Conservation (phyloP, 306 rosid species). For the Trichosanthes cucumerina region DNA sequence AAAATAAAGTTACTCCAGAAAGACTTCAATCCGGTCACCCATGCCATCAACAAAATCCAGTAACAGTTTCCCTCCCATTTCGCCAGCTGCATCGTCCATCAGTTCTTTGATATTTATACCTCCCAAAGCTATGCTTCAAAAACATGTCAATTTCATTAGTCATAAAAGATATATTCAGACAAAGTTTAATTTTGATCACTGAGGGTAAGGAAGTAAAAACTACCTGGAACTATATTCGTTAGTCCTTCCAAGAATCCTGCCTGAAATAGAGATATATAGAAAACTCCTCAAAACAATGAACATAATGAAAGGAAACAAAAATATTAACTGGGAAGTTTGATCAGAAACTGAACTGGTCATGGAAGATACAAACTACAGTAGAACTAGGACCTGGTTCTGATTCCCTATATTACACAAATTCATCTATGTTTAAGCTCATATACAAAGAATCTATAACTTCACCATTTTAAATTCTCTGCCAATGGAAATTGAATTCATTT, state of each 20-base stretch:
- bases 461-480: neutral
- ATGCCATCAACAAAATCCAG: conserved; percentile 63
- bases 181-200: neutral
- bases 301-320: neutral
- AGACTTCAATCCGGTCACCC: conserved; percentile 89
- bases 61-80: conserved; percentile 66
- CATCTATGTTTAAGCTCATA: neutral
- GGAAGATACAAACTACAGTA: neutral
- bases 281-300: neutral
- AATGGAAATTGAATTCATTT: neutral
- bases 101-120: conserved; percentile 75
- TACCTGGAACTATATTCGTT: conserved; percentile 92
- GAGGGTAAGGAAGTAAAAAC: neutral
- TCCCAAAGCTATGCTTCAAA: conserved; percentile 50
- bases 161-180: neutral
- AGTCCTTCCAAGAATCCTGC: conserved; percentile 95
- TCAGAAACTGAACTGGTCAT: neutral
- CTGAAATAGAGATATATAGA: conserved; percentile 29
- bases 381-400: neutral
- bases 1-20: conserved; percentile 44
- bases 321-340: neutral
- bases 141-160: conserved; percentile 6
- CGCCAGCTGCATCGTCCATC: conserved; percentile 69
- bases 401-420: neutral
- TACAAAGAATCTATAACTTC: neutral